These are phyloP conservation scores for Peribolospora baueri DNA, from an alignment of 768 basidiomycete genomes.

Conservation along the genomic window DNA sequence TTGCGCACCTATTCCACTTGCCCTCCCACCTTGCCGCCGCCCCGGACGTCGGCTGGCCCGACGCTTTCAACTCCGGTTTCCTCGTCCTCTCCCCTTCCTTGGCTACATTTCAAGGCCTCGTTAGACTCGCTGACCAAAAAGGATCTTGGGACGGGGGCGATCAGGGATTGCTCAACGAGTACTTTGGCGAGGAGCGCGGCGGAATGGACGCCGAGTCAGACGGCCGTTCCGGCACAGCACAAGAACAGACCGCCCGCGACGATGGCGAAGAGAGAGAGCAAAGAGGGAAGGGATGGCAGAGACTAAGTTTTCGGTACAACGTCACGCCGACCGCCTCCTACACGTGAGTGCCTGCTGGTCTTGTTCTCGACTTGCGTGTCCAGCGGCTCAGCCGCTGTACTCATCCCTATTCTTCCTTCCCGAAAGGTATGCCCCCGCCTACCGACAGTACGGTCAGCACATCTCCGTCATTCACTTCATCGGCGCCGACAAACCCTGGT, in stretches of 20 bases:
- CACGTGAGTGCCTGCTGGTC: constrained; percentile 35
- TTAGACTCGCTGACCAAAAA: constrained; percentile 41
- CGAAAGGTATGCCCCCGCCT: constrained; percentile 78
- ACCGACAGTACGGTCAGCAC: constrained; percentile 67
- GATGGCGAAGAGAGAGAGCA: constrained; percentile 35
- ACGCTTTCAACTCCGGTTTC: constrained; percentile 95
- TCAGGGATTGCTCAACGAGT: constrained; percentile 90
- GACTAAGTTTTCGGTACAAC: constrained; percentile 92
- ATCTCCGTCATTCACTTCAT: constrained; percentile 83
- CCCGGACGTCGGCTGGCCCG: constrained; percentile 97
- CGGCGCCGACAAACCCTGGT: constrained; percentile 90
- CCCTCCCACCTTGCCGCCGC: constrained; percentile 64
- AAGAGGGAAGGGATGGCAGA: constrained; percentile 35
- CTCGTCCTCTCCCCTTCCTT: constrained; percentile 62
- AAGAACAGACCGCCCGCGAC: too few species aligned
- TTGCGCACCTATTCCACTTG: constrained; percentile 73
- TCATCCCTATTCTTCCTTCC: constrained; percentile 1
- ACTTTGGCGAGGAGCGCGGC: constrained; percentile 19
- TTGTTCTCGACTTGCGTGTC: not conserved
- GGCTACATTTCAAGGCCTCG: constrained; percentile 55
- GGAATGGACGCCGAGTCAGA: too few species aligned
- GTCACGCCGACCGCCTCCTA: constrained; percentile 93
- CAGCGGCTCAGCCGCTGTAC: too few species aligned
- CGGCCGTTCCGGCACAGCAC: too few species aligned
- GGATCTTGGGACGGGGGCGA: constrained; percentile 56